Conservation (phyloP, 495 filamentous ascomycete species). For the Penicillium silybi region DNA sequence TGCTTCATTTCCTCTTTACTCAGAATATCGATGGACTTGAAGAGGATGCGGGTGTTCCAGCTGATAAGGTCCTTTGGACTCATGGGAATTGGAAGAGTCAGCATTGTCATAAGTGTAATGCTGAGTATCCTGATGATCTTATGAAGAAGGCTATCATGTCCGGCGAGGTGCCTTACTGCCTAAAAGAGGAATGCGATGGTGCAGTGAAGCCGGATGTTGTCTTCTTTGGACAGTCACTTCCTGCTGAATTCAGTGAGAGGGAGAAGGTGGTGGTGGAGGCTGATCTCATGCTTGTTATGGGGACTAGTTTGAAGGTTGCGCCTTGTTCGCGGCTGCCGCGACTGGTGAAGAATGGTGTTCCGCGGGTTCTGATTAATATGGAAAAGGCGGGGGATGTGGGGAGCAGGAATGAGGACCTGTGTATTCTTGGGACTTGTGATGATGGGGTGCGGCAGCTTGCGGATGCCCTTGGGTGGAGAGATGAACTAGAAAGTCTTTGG, state of each 20-base stretch:
- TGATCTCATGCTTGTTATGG: constrained; percentile 81
- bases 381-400: constrained; percentile 74
- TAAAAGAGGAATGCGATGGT: constrained; percentile 55
- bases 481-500: constrained; percentile 70
- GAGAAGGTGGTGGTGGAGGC: constrained; percentile 48
- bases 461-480: constrained; percentile 70
- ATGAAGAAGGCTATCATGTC: constrained; percentile 62
- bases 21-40: constrained; percentile 94
- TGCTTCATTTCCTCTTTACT: constrained; percentile 77
- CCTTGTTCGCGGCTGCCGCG: constrained; percentile 72
- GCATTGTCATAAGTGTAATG: constrained; percentile 73
- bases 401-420: constrained; percentile 59
- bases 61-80: constrained; percentile 69
- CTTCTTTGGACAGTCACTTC: constrained; percentile 83
- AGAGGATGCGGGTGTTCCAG: constrained; percentile 70
- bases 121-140: constrained; percentile 55
- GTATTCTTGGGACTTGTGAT: constrained; percentile 69
- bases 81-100: constrained; percentile 86
- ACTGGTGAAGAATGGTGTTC: constrained; percentile 50
- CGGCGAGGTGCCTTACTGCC: constrained; percentile 65
- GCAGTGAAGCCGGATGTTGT: constrained; percentile 92
- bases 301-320: constrained; percentile 77
- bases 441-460: constrained; percentile 70
- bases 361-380: constrained; percentile 75
- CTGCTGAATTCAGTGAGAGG: constrained; percentile 57